Evolutionary conservation across 2,329 filamentous ascomycete genomes (phyloP), one percentile per base, ranked within the genome.

Genomic region (Alternaria triticina): DNA sequence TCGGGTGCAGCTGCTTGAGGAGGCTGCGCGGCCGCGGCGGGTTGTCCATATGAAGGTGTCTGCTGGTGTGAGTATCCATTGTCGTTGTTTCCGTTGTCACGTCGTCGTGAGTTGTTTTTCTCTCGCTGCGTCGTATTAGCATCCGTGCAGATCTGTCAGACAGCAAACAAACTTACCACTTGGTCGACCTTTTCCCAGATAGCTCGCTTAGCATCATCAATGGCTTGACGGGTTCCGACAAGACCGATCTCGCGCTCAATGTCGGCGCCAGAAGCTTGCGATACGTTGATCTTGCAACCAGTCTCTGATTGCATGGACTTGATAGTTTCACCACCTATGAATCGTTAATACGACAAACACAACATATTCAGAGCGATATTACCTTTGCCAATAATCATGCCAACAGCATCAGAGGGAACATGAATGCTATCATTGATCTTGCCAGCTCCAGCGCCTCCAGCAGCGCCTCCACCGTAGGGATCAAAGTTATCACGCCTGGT

Each of bases 301-400:
- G 93, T 96, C 30, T 84, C 87, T 75, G 89, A 91, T 80, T 97
- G 94, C 90, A 97, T 96, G 71, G 97, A 93, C 69, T 94, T 93
- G 77, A 97, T 97, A 0, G 94, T 96, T 82, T 97, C 94, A 68
- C 94, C 94, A 60, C 93, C 86, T 85, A 56, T 8, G 15, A 36
- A 23, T 30, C 46, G 63, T 72, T 69, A 79, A 66, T 70, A 56
- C 45, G 23, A 36, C 40, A 15, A 20, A 23, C 15, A 7, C 20
- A 28, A 28, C 4, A 62, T 3, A 6, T 27, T 9, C 23, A 28
- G 57, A 23, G 45, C 15, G n/a, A 45, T 55, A 64, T 64, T 72
- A 85, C 85, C 92, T 84, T 97, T 97, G 68, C 94, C 94, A 65
- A 97, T 97, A 69, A 97, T 97, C 94, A 97, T 97, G 64, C 94